A percentile compares a stretch with the other conserved stretches of the same genome.
phyloP scores from a whole-genome alignment of 2,329 filamentous ascomycete genomes.

The Trichoderma sp. region DNA sequence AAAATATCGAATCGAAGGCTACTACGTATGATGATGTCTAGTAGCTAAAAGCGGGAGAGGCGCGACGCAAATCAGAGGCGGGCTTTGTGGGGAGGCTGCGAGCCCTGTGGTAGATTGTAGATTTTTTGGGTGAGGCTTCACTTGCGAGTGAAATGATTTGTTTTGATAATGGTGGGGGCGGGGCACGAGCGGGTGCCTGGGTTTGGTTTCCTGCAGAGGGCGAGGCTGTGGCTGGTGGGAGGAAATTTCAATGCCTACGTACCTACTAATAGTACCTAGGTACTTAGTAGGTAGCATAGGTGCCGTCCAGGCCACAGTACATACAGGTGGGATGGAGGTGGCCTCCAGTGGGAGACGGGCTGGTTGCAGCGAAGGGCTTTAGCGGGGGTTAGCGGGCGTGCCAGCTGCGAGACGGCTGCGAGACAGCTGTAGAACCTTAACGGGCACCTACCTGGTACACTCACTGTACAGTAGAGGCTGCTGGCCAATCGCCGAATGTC shows the following conservation, averaged over 20 bases:
- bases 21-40: slow-evolving; percentile 5
- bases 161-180: slow-evolving; percentile 30
- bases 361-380: not conserved
- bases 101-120: slow-evolving; percentile 1
- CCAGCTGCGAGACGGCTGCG: not conserved
- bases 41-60: not conserved
- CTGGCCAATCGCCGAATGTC: not conserved
- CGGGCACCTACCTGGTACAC: no score
- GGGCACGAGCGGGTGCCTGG: slow-evolving; percentile 23
- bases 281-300: not conserved
- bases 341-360: no score
- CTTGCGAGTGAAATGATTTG: slow-evolving; percentile 9
- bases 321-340: not conserved
- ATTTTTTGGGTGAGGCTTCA: slow-evolving; percentile 11
- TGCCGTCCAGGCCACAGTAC: not conserved
- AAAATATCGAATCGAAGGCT: not conserved
- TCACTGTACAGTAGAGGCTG: not conserved
- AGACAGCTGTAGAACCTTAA: not conserved
- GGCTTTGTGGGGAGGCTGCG: slow-evolving; percentile 17
- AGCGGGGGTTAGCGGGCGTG: not conserved
- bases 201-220: slow-evolving; percentile 21
- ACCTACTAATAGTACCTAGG: no score
- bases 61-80: not conserved
- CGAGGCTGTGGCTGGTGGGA: not conserved
- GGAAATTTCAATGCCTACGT: not conserved